Evolutionary conservation across 495 filamentous ascomycete species (phyloP).

Genomic region (Aspergillus saccharolyticus): DNA sequence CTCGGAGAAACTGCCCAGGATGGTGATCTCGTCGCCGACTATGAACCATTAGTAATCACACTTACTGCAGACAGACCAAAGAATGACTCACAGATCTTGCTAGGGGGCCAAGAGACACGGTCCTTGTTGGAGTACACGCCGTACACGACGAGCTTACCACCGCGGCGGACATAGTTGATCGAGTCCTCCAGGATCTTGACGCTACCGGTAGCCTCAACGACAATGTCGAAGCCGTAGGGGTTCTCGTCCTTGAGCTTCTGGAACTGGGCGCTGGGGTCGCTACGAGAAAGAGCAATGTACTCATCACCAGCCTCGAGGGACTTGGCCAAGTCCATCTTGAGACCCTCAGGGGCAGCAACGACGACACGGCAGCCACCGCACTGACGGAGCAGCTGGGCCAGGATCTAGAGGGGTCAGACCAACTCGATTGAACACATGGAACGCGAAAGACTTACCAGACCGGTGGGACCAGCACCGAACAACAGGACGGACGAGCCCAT

Average conservation of each 20-base stretch:
- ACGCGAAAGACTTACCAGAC: conserved; percentile 35
- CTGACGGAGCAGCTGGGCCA: conserved; percentile 58
- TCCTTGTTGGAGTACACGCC: conserved; percentile 59
- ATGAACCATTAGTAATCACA: conserved; percentile 1
- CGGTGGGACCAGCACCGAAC: conserved; percentile 66
- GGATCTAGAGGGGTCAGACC: conserved; percentile 21
- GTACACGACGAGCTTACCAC: conserved; percentile 66
- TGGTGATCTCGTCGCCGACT: conserved; percentile 60
- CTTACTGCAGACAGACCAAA: neutral
- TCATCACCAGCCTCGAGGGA: conserved; percentile 61
- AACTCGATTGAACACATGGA: neutral
- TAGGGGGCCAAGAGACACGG: conserved; percentile 59
- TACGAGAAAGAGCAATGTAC: conserved; percentile 57
- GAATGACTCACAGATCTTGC: conserved; percentile 53
- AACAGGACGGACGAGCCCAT: conserved; percentile 61
- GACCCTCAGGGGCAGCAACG: conserved; percentile 58
- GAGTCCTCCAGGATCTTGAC: conserved; percentile 63
- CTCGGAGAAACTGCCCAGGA: conserved; percentile 65
- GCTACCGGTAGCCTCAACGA: conserved; percentile 59
- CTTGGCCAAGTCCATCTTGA: conserved; percentile 67
- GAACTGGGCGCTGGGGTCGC: conserved; percentile 51
- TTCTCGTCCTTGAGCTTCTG: conserved; percentile 58
- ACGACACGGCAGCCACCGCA: conserved; percentile 63
- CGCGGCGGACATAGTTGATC: conserved; percentile 62
- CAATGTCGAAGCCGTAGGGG: conserved; percentile 70